These are phyloP conservation scores for Pleurotus pulmonarius DNA, from an alignment of 768 basidiomycete species.

Conservation along the genomic window DNA sequence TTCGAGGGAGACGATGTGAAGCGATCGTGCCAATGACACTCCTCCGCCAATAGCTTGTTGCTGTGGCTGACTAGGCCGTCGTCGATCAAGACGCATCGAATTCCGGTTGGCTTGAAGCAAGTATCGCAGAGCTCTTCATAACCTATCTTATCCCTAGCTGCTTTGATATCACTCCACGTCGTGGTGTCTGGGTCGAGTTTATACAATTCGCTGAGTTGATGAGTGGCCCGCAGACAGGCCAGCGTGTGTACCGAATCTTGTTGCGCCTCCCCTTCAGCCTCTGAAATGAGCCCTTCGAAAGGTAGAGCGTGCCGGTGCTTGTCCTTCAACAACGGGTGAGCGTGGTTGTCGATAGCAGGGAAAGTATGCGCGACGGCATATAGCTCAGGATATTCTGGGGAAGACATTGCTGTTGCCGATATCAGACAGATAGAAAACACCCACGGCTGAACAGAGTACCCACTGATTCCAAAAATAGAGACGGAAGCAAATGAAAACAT, in stretches of 20 bases:
- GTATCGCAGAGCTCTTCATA: constrained; percentile 56
- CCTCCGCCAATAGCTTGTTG: constrained; percentile 37
- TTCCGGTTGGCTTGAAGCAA: constrained; percentile 53
- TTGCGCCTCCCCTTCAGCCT: constrained; percentile 54
- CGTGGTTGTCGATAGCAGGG: constrained; percentile 77
- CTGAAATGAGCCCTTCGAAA: constrained; percentile 64
- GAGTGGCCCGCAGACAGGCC: constrained; percentile 54
- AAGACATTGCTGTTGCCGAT: background rate
- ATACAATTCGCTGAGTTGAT: constrained; percentile 51
- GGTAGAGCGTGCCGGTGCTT: constrained; percentile 42
- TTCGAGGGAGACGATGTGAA: constrained; percentile 50
- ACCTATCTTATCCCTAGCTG: constrained; percentile 32
- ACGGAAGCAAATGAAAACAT: background rate
- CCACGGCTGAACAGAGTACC: background rate
- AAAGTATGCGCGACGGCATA: constrained; percentile 26
- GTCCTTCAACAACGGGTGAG: constrained; percentile 61
- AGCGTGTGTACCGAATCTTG: constrained; percentile 53
- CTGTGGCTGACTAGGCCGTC: constrained; percentile 58
- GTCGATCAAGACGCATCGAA: constrained; percentile 69
- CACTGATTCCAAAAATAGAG: background rate
- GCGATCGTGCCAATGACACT: constrained; percentile 58
- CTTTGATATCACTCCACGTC: constrained; percentile 62
- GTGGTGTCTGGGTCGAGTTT: constrained; percentile 28
- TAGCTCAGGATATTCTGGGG: constrained; percentile 13
- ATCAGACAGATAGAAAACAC: background rate